phyloP scores from a whole-genome alignment of 108 stramenopile species.

The Nitzschia inconspicua region DNA sequence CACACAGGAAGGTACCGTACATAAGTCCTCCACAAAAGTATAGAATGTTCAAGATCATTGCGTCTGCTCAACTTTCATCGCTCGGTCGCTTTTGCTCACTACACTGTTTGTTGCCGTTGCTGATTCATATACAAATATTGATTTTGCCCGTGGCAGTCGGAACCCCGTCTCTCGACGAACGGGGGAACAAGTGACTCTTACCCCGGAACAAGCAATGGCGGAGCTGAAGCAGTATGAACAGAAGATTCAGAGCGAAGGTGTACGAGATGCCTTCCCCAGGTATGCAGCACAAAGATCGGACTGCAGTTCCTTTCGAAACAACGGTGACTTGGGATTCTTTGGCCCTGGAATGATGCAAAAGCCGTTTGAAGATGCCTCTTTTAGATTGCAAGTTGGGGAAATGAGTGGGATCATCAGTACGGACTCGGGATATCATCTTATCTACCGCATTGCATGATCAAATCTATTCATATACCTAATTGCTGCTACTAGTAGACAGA shows the following conservation, averaged over 20 bases:
- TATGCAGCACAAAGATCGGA: conserved; percentile 75
- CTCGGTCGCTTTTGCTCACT: neutral
- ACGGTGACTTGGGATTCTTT: conserved; percentile 89
- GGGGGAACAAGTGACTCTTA: conserved; percentile 52
- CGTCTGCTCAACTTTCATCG: neutral
- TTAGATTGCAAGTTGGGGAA: conserved; percentile 75
- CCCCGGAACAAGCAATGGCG: conserved; percentile 67
- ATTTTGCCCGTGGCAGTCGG: conserved; percentile 6
- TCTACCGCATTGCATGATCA: conserved; percentile 87
- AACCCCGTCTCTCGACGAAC: conserved; percentile 84
- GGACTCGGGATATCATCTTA: conserved; percentile 95
- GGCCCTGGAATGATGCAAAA: conserved; percentile 87
- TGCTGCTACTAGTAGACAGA: too few species aligned
- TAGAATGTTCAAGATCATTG: neutral
- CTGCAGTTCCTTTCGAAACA: conserved; percentile 68
- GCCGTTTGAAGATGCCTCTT: conserved; percentile 95
- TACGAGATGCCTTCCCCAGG: conserved; percentile 65
- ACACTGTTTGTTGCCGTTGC: neutral
- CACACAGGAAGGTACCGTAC: conserved; percentile 80
- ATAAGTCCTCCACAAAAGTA: conserved; percentile 20
- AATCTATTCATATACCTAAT: too few species aligned
- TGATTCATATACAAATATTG: neutral
- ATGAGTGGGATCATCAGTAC: conserved; percentile 91
- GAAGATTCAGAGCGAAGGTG: conserved; percentile 56
- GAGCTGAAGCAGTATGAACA: conserved; percentile 67